These are phyloP conservation scores for Echites panduratus DNA, from an alignment of 257 asterid species.

Conservation along the genomic window DNA sequence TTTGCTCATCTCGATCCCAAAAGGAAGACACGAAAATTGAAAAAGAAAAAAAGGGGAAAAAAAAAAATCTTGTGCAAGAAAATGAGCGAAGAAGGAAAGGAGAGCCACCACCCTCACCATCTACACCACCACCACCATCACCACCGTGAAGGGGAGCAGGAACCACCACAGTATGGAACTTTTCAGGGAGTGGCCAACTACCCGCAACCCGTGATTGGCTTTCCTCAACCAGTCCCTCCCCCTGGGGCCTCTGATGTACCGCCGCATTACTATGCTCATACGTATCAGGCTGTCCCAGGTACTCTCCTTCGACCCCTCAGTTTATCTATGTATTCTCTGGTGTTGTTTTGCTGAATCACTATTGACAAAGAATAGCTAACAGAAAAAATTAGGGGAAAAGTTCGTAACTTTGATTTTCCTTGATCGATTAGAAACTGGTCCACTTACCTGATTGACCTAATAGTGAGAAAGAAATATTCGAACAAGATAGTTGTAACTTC, in stretches of 20 bases:
- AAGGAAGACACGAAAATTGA: too few relatives aligned
- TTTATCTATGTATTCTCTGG: not conserved
- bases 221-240: constrained; percentile 87
- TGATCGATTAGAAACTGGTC: not conserved
- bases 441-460: not conserved
- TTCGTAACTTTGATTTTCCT: not conserved
- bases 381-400: not conserved
- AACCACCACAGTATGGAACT: constrained; percentile 60
- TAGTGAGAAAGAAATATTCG: not conserved
- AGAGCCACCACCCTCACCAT: constrained; percentile 29
- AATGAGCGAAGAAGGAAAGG: constrained; percentile 56
- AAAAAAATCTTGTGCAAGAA: not conserved
- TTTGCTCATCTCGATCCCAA: not conserved
- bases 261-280: constrained; percentile 53
- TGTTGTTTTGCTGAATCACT: too few relatives aligned
- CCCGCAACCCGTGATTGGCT: constrained; percentile 64
- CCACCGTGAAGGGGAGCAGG: constrained; percentile 10
- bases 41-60: too few relatives aligned
- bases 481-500: not conserved
- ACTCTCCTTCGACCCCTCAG: not conserved
- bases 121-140: constrained; percentile 27
- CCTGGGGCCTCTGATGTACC: constrained; percentile 57
- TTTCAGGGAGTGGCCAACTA: constrained; percentile 73
- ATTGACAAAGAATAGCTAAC: too few relatives aligned
- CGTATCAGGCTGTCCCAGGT: constrained; percentile 89